A percentile compares a stretch with the other conserved stretches of the same genome.
Conservation (phyloP, 164 flowering plant genomes). For the Piper betle region DNA sequence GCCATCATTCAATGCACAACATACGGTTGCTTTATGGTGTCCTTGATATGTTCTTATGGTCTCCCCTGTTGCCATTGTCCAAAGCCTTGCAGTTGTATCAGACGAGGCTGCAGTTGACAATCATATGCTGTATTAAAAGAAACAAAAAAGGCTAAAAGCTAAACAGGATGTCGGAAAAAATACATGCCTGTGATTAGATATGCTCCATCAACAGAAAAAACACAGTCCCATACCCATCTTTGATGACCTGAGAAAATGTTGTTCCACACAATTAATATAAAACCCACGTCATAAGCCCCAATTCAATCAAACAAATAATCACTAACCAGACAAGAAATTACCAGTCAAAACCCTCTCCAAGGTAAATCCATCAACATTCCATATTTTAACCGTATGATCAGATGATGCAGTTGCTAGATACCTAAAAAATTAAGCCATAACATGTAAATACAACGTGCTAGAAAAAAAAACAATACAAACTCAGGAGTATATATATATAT, state of each 20-base stretch:
- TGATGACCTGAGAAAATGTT: conserved; percentile 48
- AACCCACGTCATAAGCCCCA: background rate
- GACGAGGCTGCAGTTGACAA: conserved; percentile 59
- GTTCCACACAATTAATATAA: background rate
- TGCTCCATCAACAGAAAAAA: conserved; percentile 96
- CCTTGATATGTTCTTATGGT: conserved; percentile 64
- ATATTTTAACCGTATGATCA: conserved; percentile 86
- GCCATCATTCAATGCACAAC: conserved; percentile 93
- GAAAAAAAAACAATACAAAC: background rate
- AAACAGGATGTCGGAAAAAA: background rate
- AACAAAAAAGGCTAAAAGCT: background rate
- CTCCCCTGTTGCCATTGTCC: conserved; percentile 67
- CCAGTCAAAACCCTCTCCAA: conserved; percentile 75
- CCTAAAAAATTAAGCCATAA: conserved; percentile 18
- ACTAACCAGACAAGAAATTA: conserved; percentile 7
- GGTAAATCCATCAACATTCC: conserved; percentile 95
- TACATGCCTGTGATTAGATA: conserved; percentile 76
- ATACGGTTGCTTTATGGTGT: conserved; percentile 82
- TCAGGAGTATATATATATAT: background rate
- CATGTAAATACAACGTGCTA: background rate
- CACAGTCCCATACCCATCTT: conserved; percentile 99
- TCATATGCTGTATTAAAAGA: background rate
- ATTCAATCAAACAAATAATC: background rate
- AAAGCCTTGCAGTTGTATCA: conserved; percentile 75
- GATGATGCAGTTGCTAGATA: conserved; percentile 95